Base-by-base conservation (phyloP, 2,329 filamentous ascomycete genomes). In the Clarireedia hainanense region DNA sequence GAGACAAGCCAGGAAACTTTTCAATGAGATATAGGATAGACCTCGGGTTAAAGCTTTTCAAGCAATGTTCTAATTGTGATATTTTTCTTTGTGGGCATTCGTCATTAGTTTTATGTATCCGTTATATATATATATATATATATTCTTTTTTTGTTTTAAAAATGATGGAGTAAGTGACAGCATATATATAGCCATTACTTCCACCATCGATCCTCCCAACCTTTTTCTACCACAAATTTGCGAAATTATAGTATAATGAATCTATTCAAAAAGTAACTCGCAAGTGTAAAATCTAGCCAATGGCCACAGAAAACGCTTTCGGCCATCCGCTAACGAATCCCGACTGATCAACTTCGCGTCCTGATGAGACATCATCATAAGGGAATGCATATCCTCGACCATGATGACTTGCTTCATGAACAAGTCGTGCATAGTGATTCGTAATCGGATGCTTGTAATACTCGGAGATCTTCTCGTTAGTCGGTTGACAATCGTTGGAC, bases 331-430 rank as follows among this genome's bases (percentile, higher is more conserved):
- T 57, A 17, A 59, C 47, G 24, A 79, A 80, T 3, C 85, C 84
- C 23, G 80, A 81, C 70, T 85, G 82, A 68, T 88, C 83, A 4
- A 68, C 53, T 60, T 75, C 71, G 17, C 76, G 80, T 57, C 75
- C 72, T 0, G 81, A 77, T 54, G 80, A 79, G 17, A 88, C 84
- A 65, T 88, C 84, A 63, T 88, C 84, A 61, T 86, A 88, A 0
- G 84, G 75, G 64, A 86, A 88, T 0, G 81, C 79, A 65, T 88
- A 88, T 0, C 84, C 84, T 46, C 74, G 71, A 1, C 77, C 76
- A 65, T 86, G 81, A 4, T 76, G 65, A 69, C 85, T 81, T 50
- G 80, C 74, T 39, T 75, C 69, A 68, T 87, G 84, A 2, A 87
- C 75, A 40, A 86, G 73, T 7, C 80, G 73, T 30, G 79, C 72